phyloP scores from a whole-genome alignment of 2,329 filamentous ascomycete species.

The Epichloe sylvatica region DNA sequence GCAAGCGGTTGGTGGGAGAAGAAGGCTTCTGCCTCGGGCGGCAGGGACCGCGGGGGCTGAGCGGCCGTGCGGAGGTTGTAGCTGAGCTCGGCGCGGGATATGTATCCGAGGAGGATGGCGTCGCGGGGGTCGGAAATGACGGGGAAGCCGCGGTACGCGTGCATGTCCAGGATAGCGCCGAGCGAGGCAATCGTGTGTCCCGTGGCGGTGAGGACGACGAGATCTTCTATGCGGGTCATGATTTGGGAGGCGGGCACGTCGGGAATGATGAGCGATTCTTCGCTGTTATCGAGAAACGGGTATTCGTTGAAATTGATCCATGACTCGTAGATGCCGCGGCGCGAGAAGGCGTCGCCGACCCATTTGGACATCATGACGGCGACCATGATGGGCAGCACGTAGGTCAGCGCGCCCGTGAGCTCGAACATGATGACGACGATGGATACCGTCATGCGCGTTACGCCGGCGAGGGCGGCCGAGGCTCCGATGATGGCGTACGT shows the following conservation, averaged over 20 bases:
- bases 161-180: slow-evolving; percentile 52
- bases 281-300: slow-evolving; percentile 80
- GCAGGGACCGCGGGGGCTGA: slow-evolving; percentile 45
- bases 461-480: slow-evolving; percentile 82
- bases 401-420: slow-evolving; percentile 86
- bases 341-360: slow-evolving; percentile 91
- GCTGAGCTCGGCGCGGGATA: slow-evolving; percentile 76
- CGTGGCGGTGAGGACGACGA: slow-evolving; percentile 73
- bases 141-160: slow-evolving; percentile 81
- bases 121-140: slow-evolving; percentile 67
- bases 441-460: slow-evolving; percentile 91
- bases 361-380: slow-evolving; percentile 97
- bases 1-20: slow-evolving; percentile 75
- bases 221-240: slow-evolving; percentile 86
- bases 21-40: slow-evolving; percentile 61
- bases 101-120: slow-evolving; percentile 78
- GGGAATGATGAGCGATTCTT: slow-evolving; percentile 60
- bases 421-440: slow-evolving; percentile 99
- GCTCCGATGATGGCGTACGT: slow-evolving; percentile 96
- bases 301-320: slow-evolving; percentile 97
- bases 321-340: slow-evolving; percentile 87
- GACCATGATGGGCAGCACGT: slow-evolving; percentile 97
- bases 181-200: slow-evolving; percentile 76
- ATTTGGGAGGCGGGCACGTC: slow-evolving; percentile 76
- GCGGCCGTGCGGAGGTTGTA: slow-evolving; percentile 54